Evolutionary conservation across 768 basidiomycete species (phyloP), one percentile per base, ranked within the genome.

Genomic region (Rhodosporidiobolus sp.): DNA sequence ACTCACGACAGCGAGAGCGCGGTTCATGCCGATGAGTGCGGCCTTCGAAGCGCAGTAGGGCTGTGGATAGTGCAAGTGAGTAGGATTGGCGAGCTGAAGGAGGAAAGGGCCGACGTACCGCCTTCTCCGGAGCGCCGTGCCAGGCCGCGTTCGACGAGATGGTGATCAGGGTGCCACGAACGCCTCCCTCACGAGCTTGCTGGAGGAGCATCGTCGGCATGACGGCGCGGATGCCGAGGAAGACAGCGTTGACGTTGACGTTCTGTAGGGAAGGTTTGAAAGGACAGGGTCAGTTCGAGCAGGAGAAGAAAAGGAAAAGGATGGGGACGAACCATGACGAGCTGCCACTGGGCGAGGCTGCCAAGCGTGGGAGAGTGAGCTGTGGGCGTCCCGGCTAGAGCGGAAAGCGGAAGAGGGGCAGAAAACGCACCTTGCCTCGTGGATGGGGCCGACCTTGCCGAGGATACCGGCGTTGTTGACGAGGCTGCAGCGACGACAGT

Each of bases 1-100:
- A 63, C 62, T 6, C 35, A 63, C 62, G 20, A 56, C 63, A 2
- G 63, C 63, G 63, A 65, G 63, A 9, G 63, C 43, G 11, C 38
- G 34, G 45, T 65, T 65, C 38, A 65, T 43, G 11, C 53, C 35
- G 43, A 65, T 34, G 28, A 65, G 54, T 1, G 63, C 63, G 8
- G 53, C 63, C 54, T 65, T 65, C n/a, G 63, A 65, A n/a, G 63
- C 63, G 54, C 53, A 55, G 63, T 65, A 65, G 28, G 63, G 63
- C 53, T 63, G 50, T 16, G 30, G 7, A 8, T n/a, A n/a, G n/a
- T n/a, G n/a, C n/a, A n/a, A n/a, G n/a, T n/a, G n/a, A n/a, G 17
- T 34, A 20, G 7, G 55, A 60, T 43, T 8, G 43, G 22, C 3
- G 26, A 49, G 19, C 19, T 4, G 17, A 10, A 32, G 20, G 46